These are phyloP conservation scores for Iodosphaeria phyllophila DNA, from an alignment of 2,329 filamentous ascomycete species.

Conservation along the genomic window DNA sequence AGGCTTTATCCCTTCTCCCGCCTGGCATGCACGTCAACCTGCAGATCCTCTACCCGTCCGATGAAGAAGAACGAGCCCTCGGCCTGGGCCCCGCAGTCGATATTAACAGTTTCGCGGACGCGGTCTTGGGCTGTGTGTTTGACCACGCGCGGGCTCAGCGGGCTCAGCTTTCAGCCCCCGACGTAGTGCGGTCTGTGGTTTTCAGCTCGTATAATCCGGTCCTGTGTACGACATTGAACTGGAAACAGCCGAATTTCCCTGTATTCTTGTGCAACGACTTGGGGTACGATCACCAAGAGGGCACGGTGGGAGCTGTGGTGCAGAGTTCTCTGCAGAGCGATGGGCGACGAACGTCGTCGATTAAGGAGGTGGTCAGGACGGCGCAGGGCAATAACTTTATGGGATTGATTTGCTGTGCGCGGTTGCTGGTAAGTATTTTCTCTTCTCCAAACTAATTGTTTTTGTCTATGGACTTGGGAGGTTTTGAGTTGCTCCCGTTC, in stretches of 20 bases:
- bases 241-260: constrained; percentile 98
- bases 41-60: constrained; percentile 74
- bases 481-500: not conserved
- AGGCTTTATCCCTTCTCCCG: constrained; percentile 59
- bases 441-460: not conserved
- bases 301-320: constrained; percentile 18
- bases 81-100: constrained; percentile 60
- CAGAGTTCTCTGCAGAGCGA: constrained; percentile 27
- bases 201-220: constrained; percentile 87
- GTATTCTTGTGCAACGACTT: constrained; percentile 92
- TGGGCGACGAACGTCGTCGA: constrained; percentile 59
- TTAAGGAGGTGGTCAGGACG: constrained; percentile 87
- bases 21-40: constrained; percentile 73
- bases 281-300: constrained; percentile 47
- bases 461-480: too few species aligned
- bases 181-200: constrained; percentile 68
- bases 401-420: constrained; percentile 81
- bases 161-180: constrained; percentile 42
- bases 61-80: constrained; percentile 49
- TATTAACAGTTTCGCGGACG: constrained; percentile 73
- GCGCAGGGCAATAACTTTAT: constrained; percentile 96
- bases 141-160: constrained; percentile 62
- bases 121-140: constrained; percentile 70
- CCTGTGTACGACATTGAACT: constrained; percentile 87
- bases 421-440: constrained; percentile 50